Evolutionary conservation across 1,284 basidiomycete genomes (phyloP), one percentile per base, ranked within the genome.

Genomic region (Trichosporon ovoides): DNA sequence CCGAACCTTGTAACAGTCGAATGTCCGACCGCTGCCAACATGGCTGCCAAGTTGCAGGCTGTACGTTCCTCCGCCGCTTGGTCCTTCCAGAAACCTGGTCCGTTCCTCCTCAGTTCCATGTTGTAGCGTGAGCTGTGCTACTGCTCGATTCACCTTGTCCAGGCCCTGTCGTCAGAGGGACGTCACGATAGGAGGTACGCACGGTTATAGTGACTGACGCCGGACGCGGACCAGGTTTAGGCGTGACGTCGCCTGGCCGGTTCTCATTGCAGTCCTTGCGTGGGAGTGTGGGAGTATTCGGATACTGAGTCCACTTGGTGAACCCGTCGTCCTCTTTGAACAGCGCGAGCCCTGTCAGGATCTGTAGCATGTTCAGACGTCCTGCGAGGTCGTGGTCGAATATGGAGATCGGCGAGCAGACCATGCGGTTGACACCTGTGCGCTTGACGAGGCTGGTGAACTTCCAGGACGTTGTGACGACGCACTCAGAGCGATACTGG

Each of bases 401-500:
- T 16, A n/a, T 48, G 24, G 12, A 16, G 4, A 55, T 22, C 18
- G 19, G 13, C n/a, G 53, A 55, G 20, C 20, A 20, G 7, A 6
- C n/a, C n/a, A 55, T 14, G 9, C 16, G 33, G 18, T 55, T 55
- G 7, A 22, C 33, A 2, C 34, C 53, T 9, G 14, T 24, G 11
- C 53, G 53, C 16, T 19, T 37, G 34, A 55, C 20, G 22, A 55
- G 5, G 9, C 43, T 28, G 14, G 34, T 37, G 22, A 22, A 24
- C 34, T 36, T 36, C 43, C 53, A 48, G 6, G 53, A 48, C 1
- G 35, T 55, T 16, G 37, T 35, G 43, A 56, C 11, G 5, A 52
- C 9, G 14, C 31, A 20, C 28, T 56, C 49, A 49, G 49, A 50
- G 11, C 49, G 37, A 49, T 56, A 56, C 18, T 52, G 38, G 33